phyloP scores from a whole-genome alignment of 805 yeast species.

The Nakazawaea laoshanensis region DNA sequence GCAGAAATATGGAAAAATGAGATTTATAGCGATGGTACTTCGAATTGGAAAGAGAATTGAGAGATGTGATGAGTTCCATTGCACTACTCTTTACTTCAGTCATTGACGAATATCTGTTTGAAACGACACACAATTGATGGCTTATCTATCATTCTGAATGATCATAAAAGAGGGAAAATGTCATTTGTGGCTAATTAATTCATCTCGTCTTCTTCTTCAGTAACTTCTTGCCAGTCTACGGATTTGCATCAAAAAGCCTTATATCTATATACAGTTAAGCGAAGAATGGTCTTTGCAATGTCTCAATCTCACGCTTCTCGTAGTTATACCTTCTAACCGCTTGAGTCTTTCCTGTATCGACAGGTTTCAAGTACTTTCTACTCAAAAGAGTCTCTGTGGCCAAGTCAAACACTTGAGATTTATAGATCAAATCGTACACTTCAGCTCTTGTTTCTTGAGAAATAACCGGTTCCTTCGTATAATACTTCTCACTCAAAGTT shows the following conservation, averaged over 20 bases:
- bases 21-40: constrained; percentile 29
- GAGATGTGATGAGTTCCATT: too few relatives aligned
- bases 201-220: too few relatives aligned
- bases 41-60: constrained; percentile 37
- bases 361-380: constrained; percentile 44
- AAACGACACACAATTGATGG: too few relatives aligned
- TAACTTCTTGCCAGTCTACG: too few relatives aligned
- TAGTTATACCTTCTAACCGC: constrained; percentile 55
- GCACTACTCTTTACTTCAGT: too few relatives aligned
- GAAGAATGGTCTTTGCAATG: constrained; percentile 12
- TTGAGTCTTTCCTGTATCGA: constrained; percentile 39
- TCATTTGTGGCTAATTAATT: too few relatives aligned
- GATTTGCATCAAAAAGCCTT: too few relatives aligned
- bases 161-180: too few relatives aligned
- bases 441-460: constrained; percentile 28
- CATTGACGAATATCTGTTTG: too few relatives aligned
- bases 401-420: constrained; percentile 27
- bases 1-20: constrained; percentile 48
- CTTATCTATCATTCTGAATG: too few relatives aligned
- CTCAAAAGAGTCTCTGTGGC: constrained; percentile 30
- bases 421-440: constrained; percentile 33
- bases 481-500: constrained; percentile 13
- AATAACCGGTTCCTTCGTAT: constrained; percentile 16
- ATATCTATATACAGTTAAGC: too few relatives aligned
- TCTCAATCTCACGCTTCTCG: constrained; percentile 39